Conservation (phyloP, 2,329 filamentous ascomycete species). For the Rhynchosporium secalis region DNA sequence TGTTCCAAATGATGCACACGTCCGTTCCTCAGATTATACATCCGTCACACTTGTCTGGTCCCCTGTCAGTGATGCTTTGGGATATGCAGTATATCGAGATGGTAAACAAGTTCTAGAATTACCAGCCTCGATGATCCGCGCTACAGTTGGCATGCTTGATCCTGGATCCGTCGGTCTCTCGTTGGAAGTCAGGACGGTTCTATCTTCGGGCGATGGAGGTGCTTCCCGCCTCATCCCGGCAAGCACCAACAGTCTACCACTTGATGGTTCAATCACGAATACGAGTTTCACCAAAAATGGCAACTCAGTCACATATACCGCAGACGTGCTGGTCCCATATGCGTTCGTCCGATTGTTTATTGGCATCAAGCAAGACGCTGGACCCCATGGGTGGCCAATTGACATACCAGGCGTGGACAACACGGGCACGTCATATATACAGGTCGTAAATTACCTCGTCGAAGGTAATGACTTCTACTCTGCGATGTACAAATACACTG, state of each 20-base stretch:
- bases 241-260: background rate
- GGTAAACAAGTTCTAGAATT: background rate
- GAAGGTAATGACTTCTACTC: background rate
- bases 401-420: background rate
- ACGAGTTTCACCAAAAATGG: background rate
- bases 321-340: background rate
- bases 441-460: background rate
- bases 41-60: background rate
- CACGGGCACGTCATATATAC: background rate
- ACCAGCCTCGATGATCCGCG: background rate
- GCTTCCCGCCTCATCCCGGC: background rate
- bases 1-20: background rate
- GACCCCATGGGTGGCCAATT: background rate
- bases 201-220: background rate
- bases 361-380: background rate
- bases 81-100: background rate
- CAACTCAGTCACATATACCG: background rate
- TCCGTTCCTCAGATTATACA: background rate
- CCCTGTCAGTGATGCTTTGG: background rate
- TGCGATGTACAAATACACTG: background rate
- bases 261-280: background rate
- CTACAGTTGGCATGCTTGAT: background rate
- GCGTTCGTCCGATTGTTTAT: slow-evolving; percentile 3
- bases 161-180: background rate
- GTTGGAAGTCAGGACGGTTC: background rate